Conservation (phyloP, 352 stramenopile species). For the Hyaloperonospora brassicae region DNA sequence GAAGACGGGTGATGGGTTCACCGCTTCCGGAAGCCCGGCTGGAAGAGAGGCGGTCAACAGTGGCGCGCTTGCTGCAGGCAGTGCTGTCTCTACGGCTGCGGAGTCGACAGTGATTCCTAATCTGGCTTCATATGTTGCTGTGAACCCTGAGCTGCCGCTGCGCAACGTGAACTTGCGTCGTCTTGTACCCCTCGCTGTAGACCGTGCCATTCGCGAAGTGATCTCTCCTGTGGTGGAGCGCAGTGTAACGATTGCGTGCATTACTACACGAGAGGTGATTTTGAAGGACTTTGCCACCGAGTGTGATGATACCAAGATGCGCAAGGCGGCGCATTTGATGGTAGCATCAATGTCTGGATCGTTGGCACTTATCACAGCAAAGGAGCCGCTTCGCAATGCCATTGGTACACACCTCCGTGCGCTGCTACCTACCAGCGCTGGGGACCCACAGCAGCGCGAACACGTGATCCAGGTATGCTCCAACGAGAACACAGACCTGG, state of each 20-base stretch:
- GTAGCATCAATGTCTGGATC: conserved; percentile 97
- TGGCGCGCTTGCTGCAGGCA: conserved; percentile 26
- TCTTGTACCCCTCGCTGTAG: conserved; percentile 94
- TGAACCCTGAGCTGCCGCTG: conserved; percentile 93
- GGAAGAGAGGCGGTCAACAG: conserved; percentile 25
- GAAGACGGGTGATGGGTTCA: conserved; percentile 41
- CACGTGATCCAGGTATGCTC: conserved; percentile 96
- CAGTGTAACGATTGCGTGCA: conserved; percentile 98
- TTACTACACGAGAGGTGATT: conserved; percentile 97
- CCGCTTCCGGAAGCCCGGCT: conserved; percentile 47
- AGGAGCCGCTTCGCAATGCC: conserved; percentile 94
- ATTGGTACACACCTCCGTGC: conserved; percentile 95
- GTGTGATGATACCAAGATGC: conserved; percentile 90
- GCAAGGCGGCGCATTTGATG: conserved; percentile 97
- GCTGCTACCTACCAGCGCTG: conserved; percentile 78
- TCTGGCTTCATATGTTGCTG: conserved; percentile 94
- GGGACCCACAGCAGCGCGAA: conserved; percentile 91
- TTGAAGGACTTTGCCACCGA: conserved; percentile 99
- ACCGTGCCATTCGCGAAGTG: conserved; percentile 97
- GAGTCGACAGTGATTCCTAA: conserved; percentile 98
- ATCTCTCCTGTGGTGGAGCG: conserved; percentile 98
- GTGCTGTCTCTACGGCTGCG: conserved; percentile 30
- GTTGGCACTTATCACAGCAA: conserved; percentile 95
- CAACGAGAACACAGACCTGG: conserved; percentile 98
- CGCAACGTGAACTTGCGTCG: conserved; percentile 92